phyloP scores from a whole-genome alignment of 805 yeast species.

The Candida golubevii region DNA sequence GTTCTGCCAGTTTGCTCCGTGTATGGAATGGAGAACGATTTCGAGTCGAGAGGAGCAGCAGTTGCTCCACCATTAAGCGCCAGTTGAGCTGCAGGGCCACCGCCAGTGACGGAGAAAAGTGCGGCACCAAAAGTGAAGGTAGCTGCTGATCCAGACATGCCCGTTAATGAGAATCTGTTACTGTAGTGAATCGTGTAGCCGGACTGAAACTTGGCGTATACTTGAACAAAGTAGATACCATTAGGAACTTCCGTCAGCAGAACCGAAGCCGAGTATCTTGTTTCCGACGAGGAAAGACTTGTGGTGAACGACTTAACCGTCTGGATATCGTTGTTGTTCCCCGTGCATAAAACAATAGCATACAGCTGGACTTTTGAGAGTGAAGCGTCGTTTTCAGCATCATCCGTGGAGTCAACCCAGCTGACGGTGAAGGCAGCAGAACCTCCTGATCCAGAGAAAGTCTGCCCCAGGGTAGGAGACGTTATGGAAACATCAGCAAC shows the following conservation, averaged over 20 bases:
- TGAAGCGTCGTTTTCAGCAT: conserved; percentile 37
- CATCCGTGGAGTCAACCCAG: conserved; percentile 57
- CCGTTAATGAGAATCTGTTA: conserved; percentile 57
- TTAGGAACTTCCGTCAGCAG: conserved; percentile 44
- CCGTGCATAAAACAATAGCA: conserved; percentile 64
- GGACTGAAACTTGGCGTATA: conserved; percentile 44
- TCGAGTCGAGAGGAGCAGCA: conserved; percentile 23
- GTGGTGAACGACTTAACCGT: conserved; percentile 31
- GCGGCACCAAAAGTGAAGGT: conserved; percentile 35
- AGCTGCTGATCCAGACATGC: conserved; percentile 66
- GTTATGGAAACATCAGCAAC: conserved; percentile 46
- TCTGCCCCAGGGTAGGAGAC: conserved; percentile 37
- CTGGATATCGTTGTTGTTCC: conserved; percentile 48
- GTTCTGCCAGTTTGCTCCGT: conserved; percentile 72
- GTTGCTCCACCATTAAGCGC: conserved; percentile 25
- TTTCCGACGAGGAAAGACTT: conserved; percentile 14
- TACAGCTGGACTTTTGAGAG: conserved; percentile 41
- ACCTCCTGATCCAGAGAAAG: conserved; percentile 38
- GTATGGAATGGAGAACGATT: conserved; percentile 67
- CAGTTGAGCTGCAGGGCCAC: conserved; percentile 38
- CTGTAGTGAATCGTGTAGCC: conserved; percentile 64
- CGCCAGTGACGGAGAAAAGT: conserved; percentile 35
- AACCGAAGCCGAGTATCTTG: conserved; percentile 40
- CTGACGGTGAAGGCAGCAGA: conserved; percentile 25
- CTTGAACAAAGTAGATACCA: conserved; percentile 74